Evolutionary conservation across 2,329 filamentous ascomycete genomes (phyloP).

Genomic region (Triangularia setosa): DNA sequence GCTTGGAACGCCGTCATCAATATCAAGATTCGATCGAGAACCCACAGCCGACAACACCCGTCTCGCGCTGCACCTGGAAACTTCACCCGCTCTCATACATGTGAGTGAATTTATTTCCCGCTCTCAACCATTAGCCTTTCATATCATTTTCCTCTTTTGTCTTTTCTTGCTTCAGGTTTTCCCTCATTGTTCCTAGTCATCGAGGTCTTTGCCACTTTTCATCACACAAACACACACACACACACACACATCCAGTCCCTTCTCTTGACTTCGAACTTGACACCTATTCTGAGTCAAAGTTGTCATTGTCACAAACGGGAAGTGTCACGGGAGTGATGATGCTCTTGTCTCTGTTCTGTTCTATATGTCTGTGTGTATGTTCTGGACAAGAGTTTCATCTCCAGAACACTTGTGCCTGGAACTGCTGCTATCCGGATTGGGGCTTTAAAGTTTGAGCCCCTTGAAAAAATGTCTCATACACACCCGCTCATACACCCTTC

Average conservation of each 20-base stretch:
- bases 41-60: neutral
- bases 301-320: neutral
- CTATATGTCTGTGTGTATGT: neutral
- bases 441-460: neutral
- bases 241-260: neutral
- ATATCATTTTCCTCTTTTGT: neutral
- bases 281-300: neutral
- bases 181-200: neutral
- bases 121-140: neutral
- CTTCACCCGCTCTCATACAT: too few species aligned
- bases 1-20: neutral
- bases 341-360: neutral
- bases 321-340: neutral
- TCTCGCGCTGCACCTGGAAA: neutral
- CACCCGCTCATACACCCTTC: neutral
- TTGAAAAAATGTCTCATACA: neutral
- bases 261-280: neutral
- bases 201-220: neutral
- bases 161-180: neutral
- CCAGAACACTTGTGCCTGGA: neutral
- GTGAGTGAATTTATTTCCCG: neutral
- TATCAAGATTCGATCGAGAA: neutral
- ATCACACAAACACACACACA: neutral
- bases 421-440: neutral
- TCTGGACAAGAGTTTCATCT: neutral